These are phyloP conservation scores for Boletus subcaerulescens DNA, from an alignment of 768 basidiomycete genomes.

Conservation along the genomic window DNA sequence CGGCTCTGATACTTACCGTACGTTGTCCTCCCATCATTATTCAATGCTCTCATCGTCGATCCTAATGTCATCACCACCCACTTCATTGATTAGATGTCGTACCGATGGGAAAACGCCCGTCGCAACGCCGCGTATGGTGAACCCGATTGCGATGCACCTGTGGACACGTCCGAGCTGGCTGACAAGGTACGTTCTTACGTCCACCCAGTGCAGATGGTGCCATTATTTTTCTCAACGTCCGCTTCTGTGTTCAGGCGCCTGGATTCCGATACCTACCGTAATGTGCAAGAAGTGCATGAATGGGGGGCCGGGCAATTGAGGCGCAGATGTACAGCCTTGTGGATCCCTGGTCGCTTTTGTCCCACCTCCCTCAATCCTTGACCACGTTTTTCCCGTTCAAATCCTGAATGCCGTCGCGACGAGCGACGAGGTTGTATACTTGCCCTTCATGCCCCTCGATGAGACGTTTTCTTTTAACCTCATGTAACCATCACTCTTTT, in stretches of 20 bases:
- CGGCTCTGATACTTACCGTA: constrained; percentile 23
- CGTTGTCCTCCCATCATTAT: neutral
- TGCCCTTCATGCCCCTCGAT: too few species aligned
- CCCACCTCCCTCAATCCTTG: too few species aligned
- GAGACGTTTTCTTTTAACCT: too few species aligned
- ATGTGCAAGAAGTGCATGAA: neutral
- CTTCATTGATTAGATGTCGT: constrained; percentile 46
- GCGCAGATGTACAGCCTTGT: neutral
- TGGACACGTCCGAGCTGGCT: constrained; percentile 65
- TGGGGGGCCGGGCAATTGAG: neutral
- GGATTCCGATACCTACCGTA: constrained; percentile 55
- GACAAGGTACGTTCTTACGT: constrained; percentile 40
- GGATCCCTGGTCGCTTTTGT: neutral
- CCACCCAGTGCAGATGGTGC: neutral
- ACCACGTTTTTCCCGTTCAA: too few species aligned
- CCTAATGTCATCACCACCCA: neutral
- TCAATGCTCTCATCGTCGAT: neutral
- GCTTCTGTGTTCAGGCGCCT: constrained; percentile 42
- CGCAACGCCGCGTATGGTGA: constrained; percentile 54
- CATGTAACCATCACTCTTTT: too few species aligned
- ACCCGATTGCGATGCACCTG: constrained; percentile 43
- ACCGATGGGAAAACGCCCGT: constrained; percentile 56
- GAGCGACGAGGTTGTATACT: too few species aligned
- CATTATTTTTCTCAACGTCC: neutral
- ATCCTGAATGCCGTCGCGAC: too few species aligned